A percentile compares a stretch with the other conserved stretches of the same genome.
Evolutionary conservation across 495 filamentous ascomycete genomes (phyloP).

Genomic region (Aspergillus steynii): DNA sequence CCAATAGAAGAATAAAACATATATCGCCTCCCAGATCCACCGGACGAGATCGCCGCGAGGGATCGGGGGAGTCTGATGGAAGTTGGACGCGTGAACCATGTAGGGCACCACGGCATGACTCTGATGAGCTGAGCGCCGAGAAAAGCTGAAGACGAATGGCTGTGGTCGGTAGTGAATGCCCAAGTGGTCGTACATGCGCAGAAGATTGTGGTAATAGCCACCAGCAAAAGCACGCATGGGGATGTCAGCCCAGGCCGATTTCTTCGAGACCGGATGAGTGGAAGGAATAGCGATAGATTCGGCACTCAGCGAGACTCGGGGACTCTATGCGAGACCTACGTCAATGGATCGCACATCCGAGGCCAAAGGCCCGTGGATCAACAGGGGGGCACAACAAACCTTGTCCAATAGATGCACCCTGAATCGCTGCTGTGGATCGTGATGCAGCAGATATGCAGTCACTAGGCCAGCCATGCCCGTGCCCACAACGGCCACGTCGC

Average conservation of each 20-base stretch:
- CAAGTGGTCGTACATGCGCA: slow-evolving; percentile 53
- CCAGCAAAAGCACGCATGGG: slow-evolving; percentile 57
- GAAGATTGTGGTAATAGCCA: slow-evolving; percentile 53
- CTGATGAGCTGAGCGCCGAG: slow-evolving; percentile 18
- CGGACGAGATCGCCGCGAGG: slow-evolving; percentile 22
- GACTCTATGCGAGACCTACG: slow-evolving; percentile 12
- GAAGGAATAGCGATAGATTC: slow-evolving; percentile 20
- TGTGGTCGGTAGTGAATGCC: slow-evolving; percentile 41
- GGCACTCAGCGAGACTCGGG: slow-evolving; percentile 23
- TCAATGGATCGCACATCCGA: not conserved
- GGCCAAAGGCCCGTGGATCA: not conserved
- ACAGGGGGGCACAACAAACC: slow-evolving; percentile 23
- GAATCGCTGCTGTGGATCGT: slow-evolving; percentile 41
- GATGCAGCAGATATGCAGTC: slow-evolving; percentile 48
- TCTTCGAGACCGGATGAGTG: slow-evolving; percentile 1
- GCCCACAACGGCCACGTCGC: slow-evolving; percentile 6
- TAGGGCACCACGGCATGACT: slow-evolving; percentile 16
- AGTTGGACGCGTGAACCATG: slow-evolving; percentile 49
- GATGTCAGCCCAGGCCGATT: slow-evolving; percentile 40
- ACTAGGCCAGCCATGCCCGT: slow-evolving; percentile 54
- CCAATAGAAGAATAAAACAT: slow-evolving; percentile 40
- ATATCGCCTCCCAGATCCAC: slow-evolving; percentile 38
- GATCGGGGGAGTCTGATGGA: slow-evolving; percentile 42
- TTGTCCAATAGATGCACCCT: slow-evolving; percentile 46
- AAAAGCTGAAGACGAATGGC: slow-evolving; percentile 44